These are phyloP conservation scores for Exophiala viscosa DNA, from an alignment of 2,329 filamentous ascomycete genomes.

Conservation along the genomic window DNA sequence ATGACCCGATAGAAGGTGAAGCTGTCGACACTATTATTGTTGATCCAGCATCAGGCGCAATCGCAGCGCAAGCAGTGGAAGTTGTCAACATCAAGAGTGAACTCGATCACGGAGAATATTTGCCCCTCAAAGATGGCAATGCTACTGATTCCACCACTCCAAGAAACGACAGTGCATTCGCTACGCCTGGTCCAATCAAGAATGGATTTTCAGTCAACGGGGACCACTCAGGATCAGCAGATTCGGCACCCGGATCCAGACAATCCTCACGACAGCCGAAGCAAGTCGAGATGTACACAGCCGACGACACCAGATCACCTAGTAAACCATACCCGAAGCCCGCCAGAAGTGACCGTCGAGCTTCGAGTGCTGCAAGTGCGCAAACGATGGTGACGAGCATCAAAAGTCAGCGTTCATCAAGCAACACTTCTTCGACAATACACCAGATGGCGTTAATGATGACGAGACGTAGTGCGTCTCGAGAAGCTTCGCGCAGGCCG, in stretches of 20 bases:
- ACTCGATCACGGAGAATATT: neutral
- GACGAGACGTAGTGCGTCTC: conserved; percentile 10
- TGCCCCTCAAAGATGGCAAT: neutral
- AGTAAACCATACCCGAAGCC: conserved; percentile 15
- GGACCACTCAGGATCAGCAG: conserved; percentile 27
- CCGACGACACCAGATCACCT: conserved; percentile 30
- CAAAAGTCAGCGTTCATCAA: conserved; percentile 24
- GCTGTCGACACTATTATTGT: neutral
- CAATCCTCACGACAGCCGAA: conserved; percentile 45
- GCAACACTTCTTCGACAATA: conserved; percentile 25
- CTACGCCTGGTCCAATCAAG: conserved; percentile 13
- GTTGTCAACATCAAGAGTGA: conserved; percentile 5
- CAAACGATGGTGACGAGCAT: conserved; percentile 15
- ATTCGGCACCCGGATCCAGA: conserved; percentile 40
- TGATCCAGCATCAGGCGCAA: conserved; percentile 17
- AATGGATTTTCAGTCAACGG: conserved; percentile 10
- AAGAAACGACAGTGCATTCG: conserved; percentile 2
- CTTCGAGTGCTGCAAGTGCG: conserved; percentile 23
- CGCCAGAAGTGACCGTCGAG: conserved; percentile 13
- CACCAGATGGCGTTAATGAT: conserved; percentile 15
- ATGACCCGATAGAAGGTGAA: neutral
- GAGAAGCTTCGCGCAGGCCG: conserved; percentile 6
- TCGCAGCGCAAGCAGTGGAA: neutral
- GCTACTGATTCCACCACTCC: neutral
- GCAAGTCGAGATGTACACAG: conserved; percentile 38